Percentiles rank a stretch among this genome's conserved stretches.
Conservation (phyloP, 2,329 filamentous ascomycete genomes). For the Hymenoscyphus scutula region DNA sequence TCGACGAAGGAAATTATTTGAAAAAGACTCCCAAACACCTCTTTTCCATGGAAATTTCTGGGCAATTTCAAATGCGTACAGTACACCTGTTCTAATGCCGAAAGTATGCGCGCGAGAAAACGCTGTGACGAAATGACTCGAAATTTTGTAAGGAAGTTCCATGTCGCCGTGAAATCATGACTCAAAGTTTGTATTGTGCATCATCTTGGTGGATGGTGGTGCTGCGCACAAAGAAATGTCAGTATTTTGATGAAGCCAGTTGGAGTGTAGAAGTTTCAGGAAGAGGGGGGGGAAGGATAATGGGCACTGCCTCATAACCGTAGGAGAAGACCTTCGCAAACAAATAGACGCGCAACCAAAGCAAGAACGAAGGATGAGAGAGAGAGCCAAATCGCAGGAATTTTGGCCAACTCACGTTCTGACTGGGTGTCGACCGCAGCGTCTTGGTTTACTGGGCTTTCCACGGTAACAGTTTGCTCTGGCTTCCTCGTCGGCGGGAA, state of each 20-base stretch:
- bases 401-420: constrained; percentile 29
- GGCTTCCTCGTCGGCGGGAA: constrained; percentile 45
- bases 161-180: constrained; percentile 1
- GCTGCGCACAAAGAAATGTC: constrained; percentile 1
- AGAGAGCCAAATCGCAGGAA: constrained; percentile 11
- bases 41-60: not conserved
- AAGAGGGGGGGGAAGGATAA: not conserved
- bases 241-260: constrained; percentile 4
- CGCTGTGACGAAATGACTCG: not conserved
- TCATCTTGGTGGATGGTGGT: constrained; percentile 15
- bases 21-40: not conserved
- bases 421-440: constrained; percentile 54
- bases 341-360: not conserved
- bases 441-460: constrained; percentile 56
- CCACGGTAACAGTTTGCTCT: constrained; percentile 56
- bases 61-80: not conserved
- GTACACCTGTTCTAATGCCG: not conserved
- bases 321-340: not conserved
- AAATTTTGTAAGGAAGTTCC: constrained; percentile 3
- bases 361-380: not conserved
- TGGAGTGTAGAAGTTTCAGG: not conserved
- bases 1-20: not conserved
- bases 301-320: not conserved
- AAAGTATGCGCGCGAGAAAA: not conserved
- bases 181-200: constrained; percentile 7